Percentiles rank a stretch among this genome's conserved stretches.
Conservation (phyloP, 768 basidiomycete species). For the Agaricus blazei region DNA sequence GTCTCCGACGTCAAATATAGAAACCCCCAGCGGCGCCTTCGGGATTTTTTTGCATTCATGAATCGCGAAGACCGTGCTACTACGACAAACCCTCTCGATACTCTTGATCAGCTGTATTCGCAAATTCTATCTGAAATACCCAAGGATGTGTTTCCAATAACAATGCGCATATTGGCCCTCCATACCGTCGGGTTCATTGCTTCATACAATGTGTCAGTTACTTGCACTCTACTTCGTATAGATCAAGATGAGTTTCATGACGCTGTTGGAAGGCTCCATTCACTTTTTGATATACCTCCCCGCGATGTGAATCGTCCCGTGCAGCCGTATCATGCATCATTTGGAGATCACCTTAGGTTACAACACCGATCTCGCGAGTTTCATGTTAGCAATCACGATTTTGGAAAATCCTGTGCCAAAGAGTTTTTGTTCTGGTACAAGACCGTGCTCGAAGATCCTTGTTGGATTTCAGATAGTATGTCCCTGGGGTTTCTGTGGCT, state of each 20-base stretch:
- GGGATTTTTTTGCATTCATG: background rate
- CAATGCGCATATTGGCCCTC: background rate
- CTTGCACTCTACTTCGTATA: background rate
- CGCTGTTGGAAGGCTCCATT: background rate
- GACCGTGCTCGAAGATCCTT: background rate
- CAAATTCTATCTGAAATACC: background rate
- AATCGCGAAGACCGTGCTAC: background rate
- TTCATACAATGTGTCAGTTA: too few species aligned
- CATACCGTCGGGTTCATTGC: background rate
- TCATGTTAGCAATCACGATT: background rate
- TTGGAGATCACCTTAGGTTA: background rate
- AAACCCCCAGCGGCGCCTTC: background rate
- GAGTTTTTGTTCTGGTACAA: background rate
- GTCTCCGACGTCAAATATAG: background rate
- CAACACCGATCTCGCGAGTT: background rate
- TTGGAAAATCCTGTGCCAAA: background rate
- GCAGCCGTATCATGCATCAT: background rate
- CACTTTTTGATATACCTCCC: background rate
- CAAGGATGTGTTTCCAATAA: background rate
- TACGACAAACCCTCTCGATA: slow-evolving; percentile 1
- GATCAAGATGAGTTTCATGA: background rate
- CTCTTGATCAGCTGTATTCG: slow-evolving; percentile 1
- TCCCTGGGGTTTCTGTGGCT: background rate
- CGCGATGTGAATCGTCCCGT: background rate
- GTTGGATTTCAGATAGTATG: background rate